Evolutionary conservation across 2,329 filamentous ascomycete species (phyloP).

Genomic region (Sporothrix pseudoabietina): DNA sequence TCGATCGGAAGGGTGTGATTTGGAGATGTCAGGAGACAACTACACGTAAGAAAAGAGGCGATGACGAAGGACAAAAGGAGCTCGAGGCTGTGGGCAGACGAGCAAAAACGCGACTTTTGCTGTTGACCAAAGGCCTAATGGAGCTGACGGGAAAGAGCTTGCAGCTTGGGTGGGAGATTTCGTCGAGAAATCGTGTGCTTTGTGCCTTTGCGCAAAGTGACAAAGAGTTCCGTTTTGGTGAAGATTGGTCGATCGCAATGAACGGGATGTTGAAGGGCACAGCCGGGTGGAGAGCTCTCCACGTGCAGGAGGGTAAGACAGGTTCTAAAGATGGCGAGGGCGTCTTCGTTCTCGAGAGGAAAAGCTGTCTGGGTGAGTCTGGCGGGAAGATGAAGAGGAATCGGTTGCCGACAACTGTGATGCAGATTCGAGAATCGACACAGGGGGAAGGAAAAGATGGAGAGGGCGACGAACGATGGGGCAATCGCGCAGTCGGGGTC

Average conservation of each 20-base stretch:
- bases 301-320: conserved; percentile 19
- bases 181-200: conserved; percentile 10
- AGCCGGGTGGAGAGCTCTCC: conserved; percentile 23
- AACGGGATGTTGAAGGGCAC: background rate
- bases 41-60: background rate
- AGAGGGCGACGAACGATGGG: conserved; percentile 9
- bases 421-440: conserved; percentile 11
- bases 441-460: background rate
- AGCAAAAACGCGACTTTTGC: conserved; percentile 4
- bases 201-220: background rate
- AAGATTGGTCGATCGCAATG: conserved; percentile 27
- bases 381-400: background rate
- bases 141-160: background rate
- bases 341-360: background rate
- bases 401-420: background rate
- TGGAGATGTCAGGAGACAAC: conserved; percentile 1
- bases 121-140: background rate
- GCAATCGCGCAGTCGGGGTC: conserved; percentile 18
- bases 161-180: background rate
- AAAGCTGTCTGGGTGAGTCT: background rate
- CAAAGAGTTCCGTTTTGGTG: conserved; percentile 16
- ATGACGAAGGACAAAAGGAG: background rate
- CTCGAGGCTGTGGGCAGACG: background rate
- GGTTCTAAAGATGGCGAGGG: background rate
- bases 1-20: conserved; percentile 2